Evolutionary conservation across 1,284 basidiomycete species (phyloP), one percentile per base, ranked within the genome.

Genomic region (Schizophyllum amplum): DNA sequence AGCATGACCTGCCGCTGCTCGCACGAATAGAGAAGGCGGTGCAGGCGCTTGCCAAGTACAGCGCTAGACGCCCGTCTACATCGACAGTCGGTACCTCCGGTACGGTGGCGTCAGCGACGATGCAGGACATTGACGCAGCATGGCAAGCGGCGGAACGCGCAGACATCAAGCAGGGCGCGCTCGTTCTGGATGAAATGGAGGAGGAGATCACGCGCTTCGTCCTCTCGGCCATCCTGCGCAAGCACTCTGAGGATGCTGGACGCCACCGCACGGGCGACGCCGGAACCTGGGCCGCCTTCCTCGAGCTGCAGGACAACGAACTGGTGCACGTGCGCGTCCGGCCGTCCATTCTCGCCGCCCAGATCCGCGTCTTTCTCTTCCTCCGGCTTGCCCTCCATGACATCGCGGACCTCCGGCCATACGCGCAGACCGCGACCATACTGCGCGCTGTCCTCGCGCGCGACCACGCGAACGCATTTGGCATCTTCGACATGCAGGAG

Each of bases 391-490:
- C n/a, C n/a, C 33, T 17, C 33, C 52, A 51, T 54, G 57, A 21
- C 59, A 56, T 66, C 11, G 64, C 65, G 2, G 61, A 59, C 23
- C 70, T 81, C 9, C 65, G 63, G 48, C 62, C 62, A 47, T 77
- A 75, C 57, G 65, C 77, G 1, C 62, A 71, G 33, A 75, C 71
- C 4, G 71, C 73, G 11, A 66, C 68, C 21, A 72, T 70, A 51
- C 72, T 82, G 24, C 77, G 84, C 24, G 75, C 71, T 2, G 69
- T 83, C 9, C 69, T 86, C 22, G 74, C 74, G n/a, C 76, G 84
- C 21, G 84, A 86, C 60, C 74, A 77, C 27, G 83, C 83, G 20
- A 86, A 86, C 63, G 76, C 81, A 13, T 86, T 87, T 60, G 84
- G 84, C 22, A 75, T 87, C 49, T 86, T 80, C 79, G 82, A 86